Percentiles rank a stretch among this genome's conserved stretches.
Evolutionary conservation across 2,329 filamentous ascomycete genomes (phyloP).

Genomic region (Amphichorda felina): DNA sequence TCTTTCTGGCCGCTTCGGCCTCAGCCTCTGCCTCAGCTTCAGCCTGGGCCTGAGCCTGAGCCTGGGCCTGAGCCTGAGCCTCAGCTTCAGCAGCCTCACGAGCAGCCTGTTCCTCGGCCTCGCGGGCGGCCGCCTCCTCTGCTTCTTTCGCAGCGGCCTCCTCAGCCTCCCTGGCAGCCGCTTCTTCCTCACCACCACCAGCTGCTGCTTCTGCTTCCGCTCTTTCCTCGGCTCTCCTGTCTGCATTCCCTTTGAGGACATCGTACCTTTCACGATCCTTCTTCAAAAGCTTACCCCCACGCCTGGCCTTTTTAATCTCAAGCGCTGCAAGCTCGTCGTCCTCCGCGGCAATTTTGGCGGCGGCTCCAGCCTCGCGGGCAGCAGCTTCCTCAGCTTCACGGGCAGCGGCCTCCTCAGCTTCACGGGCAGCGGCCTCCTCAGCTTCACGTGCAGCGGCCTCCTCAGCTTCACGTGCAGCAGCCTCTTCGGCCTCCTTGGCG

Average conservation of each 20-base stretch:
- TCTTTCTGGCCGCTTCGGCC: slow-evolving; percentile 16
- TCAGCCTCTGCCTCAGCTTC: slow-evolving; percentile 13
- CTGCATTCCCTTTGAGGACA: slow-evolving; percentile 8
- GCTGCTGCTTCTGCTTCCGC: slow-evolving; percentile 14
- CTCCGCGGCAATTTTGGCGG: slow-evolving; percentile 9
- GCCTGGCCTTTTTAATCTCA: slow-evolving; percentile 17
- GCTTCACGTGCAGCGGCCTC: slow-evolving; percentile 10
- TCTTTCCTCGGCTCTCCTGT: slow-evolving; percentile 12
- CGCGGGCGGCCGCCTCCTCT: slow-evolving; percentile 18
- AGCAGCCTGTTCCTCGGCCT: slow-evolving; percentile 17
- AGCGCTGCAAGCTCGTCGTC: slow-evolving; percentile 12
- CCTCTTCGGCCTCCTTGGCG: slow-evolving; percentile 11
- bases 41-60: slow-evolving; percentile 9
- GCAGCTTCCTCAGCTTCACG: slow-evolving; percentile 5
- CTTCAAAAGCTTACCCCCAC: slow-evolving; percentile 9
- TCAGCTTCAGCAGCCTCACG: slow-evolving; percentile 14
- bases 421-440: slow-evolving; percentile 14
- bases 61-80: slow-evolving; percentile 12
- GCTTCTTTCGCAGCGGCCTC: slow-evolving; percentile 23
- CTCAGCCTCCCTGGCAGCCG: slow-evolving; percentile 12
- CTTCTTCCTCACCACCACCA: slow-evolving; percentile 13
- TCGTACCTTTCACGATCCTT: slow-evolving; percentile 15
- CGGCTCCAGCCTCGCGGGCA: slow-evolving; percentile 6
- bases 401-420: slow-evolving; percentile 8
- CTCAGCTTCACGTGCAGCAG: slow-evolving; percentile 10